phyloP scores from a whole-genome alignment of 2,329 filamentous ascomycete genomes.

The Cladophialophora bantiana region DNA sequence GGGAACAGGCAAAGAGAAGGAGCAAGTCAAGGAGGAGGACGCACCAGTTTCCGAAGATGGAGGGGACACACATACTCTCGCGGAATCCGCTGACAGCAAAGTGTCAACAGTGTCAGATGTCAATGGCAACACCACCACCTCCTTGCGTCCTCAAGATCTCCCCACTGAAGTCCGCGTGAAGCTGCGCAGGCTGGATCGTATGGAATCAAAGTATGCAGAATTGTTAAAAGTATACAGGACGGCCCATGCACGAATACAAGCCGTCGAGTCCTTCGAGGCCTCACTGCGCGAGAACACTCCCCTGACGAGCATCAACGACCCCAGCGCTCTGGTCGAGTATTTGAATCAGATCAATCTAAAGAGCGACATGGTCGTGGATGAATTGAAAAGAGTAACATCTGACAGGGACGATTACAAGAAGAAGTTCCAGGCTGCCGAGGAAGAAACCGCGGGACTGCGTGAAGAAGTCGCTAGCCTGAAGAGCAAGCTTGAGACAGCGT shows the following conservation, averaged over 20 bases:
- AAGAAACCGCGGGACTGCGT: conserved; percentile 66
- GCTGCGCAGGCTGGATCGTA: conserved; percentile 84
- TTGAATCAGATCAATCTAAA: conserved; percentile 85
- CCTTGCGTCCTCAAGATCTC: conserved; percentile 59
- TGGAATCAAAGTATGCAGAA: conserved; percentile 88
- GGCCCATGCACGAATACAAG: conserved; percentile 83
- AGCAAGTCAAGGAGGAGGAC: conserved; percentile 37
- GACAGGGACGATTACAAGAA: conserved; percentile 83
- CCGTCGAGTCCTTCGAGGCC: conserved; percentile 93
- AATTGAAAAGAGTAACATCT: conserved; percentile 82
- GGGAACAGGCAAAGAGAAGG: conserved; percentile 45
- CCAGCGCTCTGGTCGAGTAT: conserved; percentile 84
- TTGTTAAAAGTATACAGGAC: conserved; percentile 89
- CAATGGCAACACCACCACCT: conserved; percentile 40
- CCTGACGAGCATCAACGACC: conserved; percentile 84
- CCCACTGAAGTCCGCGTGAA: conserved; percentile 76
- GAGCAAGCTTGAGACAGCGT: conserved; percentile 43
- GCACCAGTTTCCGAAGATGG: conserved; percentile 38
- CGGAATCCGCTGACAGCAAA: conserved; percentile 40
- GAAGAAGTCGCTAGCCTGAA: conserved; percentile 69
- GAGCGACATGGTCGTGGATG: conserved; percentile 90
- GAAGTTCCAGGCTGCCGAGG: conserved; percentile 73
- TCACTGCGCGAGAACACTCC: conserved; percentile 91
- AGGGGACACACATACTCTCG: conserved; percentile 39
- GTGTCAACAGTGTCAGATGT: conserved; percentile 36